phyloP scores from a whole-genome alignment of 129 eudicot genomes.

The Mikania micrantha region DNA sequence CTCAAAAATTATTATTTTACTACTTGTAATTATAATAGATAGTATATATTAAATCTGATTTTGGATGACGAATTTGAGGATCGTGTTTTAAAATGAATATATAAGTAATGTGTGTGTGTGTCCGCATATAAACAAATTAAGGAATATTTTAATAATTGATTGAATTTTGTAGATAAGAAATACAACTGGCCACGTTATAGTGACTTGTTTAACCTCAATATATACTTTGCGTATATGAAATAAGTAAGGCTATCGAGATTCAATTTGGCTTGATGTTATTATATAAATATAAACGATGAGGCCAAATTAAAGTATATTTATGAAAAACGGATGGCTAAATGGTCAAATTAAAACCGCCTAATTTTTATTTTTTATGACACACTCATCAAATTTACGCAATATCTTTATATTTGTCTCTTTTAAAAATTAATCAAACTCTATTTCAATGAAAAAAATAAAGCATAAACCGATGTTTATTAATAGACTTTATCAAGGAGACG shows the following conservation, averaged over 20 bases:
- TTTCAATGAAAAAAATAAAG: too few species aligned
- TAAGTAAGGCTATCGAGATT: conserved; percentile 3
- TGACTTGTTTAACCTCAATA: conserved; percentile 14
- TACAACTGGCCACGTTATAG: conserved; percentile 28
- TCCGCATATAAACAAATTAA: background rate
- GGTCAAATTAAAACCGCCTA: background rate
- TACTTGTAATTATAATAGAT: too few species aligned
- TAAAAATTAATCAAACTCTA: too few species aligned
- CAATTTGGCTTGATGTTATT: background rate
- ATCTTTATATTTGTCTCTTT: too few species aligned
- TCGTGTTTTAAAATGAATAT: background rate
- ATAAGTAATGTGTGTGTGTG: too few species aligned
- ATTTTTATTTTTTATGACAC: background rate
- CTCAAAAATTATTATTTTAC: too few species aligned
- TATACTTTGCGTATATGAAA: background rate
- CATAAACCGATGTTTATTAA: too few species aligned
- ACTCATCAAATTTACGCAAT: background rate
- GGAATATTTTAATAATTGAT: background rate
- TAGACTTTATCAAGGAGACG: too few species aligned
- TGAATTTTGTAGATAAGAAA: conserved; percentile 6
- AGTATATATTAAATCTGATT: background rate
- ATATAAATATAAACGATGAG: background rate
- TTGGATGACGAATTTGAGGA: background rate
- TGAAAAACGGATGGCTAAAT: background rate
- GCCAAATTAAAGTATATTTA: background rate